Evolutionary conservation across 371 early-diverging fungal genomes (phyloP), one percentile per base, ranked within the genome.

Genomic region (Rhizopus microsporus): DNA sequence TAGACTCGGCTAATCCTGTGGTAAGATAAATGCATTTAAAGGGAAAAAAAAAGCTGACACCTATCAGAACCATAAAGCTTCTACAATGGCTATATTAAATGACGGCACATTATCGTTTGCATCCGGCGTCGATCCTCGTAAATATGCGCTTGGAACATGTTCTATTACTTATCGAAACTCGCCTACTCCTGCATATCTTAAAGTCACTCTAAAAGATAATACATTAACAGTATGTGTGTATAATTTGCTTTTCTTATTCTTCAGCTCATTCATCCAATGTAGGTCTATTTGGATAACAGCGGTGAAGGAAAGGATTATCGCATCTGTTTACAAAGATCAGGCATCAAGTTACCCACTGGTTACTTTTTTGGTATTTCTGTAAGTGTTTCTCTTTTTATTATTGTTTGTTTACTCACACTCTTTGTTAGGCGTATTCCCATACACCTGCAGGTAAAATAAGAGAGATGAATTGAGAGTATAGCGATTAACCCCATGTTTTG

Each of bases 361-460:
- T 90, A 92, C 63, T 82, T 87, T 67, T 94, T 94, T 84, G 95
- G 95, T 37, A 30, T 92, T 8, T 84, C 89, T 57, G 87, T 81
- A 78, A 75, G 81, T 39, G 10, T 15, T 12, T 33, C n/a, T 23
- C 13, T 12, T n/a, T 29, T 51, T 10, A 37, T 9, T 23, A 43
- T 39, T 13, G 42, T 52, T 34, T 44, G 15, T 9, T 51, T 17
- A 35, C 58, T 43, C 42, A 39, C 43, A 51, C 23, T 45, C 33
- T 53, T 10, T 30, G 56, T 32, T 68, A 70, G 74, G 72, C 71
- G 47, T 57, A 65, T 37, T 64, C 69, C 31, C 69, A 68, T 53
- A 61, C 59, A 53, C 77, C 76, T 42, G 72, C 75, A 42, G 71
- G 71, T 76, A 65, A 64, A 32, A 34, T n/a, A 8, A 42, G 6